Evolutionary conservation across 2,329 filamentous ascomycete genomes (phyloP).

Genomic region (Ampelomyces quisqualis): DNA sequence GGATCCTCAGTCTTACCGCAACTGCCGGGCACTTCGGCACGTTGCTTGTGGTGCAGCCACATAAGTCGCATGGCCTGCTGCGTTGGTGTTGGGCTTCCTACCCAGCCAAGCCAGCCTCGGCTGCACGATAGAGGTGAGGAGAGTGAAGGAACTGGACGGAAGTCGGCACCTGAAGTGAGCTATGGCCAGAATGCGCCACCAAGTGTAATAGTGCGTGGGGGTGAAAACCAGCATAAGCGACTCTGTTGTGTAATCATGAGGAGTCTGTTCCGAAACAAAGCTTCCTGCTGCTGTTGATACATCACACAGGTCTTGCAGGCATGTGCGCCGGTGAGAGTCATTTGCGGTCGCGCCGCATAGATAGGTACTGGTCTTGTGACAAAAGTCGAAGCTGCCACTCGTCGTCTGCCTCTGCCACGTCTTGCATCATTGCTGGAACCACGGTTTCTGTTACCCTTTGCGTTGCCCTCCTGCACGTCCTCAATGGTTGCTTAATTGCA

Average conservation of each 20-base stretch:
- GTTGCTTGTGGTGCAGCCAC: slow-evolving; percentile 6
- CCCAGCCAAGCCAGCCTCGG: not conserved
- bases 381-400: slow-evolving; percentile 9
- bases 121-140: too few species aligned
- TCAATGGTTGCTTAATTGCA: slow-evolving; percentile 11
- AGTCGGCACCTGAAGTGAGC: slow-evolving; percentile 18
- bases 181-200: slow-evolving; percentile 21
- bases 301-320: not conserved
- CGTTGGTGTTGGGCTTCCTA: slow-evolving; percentile 8
- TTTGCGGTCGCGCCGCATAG: slow-evolving; percentile 26
- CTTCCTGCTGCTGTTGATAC: slow-evolving; percentile 4
- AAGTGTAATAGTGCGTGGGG: slow-evolving; percentile 28
- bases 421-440: slow-evolving; percentile 26
- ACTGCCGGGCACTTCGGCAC: slow-evolving; percentile 27
- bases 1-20: slow-evolving; percentile 19
- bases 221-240: slow-evolving; percentile 4
- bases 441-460: slow-evolving; percentile 24
- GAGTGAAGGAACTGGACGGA: slow-evolving; percentile 4
- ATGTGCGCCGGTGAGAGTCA: slow-evolving; percentile 15
- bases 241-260: slow-evolving; percentile 15
- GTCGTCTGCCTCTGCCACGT: slow-evolving; percentile 38
- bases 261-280: slow-evolving; percentile 5
- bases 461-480: slow-evolving; percentile 21
- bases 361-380: slow-evolving; percentile 36
- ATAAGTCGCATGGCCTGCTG: slow-evolving; percentile 9